Percentiles rank a stretch among this genome's conserved stretches.
Conservation (phyloP, 495 filamentous ascomycete species). For the Penicillium dipodomyicola region DNA sequence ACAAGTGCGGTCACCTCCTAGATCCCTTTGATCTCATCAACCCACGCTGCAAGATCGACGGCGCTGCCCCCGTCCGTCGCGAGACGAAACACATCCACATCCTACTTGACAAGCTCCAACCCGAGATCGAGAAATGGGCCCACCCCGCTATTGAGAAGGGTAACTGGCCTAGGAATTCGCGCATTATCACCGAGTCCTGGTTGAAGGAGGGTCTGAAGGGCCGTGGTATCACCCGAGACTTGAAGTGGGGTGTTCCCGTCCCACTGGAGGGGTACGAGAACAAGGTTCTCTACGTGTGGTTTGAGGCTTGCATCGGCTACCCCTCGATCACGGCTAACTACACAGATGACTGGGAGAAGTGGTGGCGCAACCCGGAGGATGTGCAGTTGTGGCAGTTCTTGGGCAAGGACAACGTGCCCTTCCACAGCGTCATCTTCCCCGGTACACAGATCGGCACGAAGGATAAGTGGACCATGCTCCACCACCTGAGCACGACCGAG, state of each 20-base stretch:
- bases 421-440: constrained; percentile 91
- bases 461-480: constrained; percentile 87
- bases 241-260: constrained; percentile 83
- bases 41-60: constrained; percentile 76
- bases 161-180: constrained; percentile 75
- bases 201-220: constrained; percentile 76
- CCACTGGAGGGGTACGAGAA: constrained; percentile 63
- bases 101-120: constrained; percentile 73
- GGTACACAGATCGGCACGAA: constrained; percentile 78
- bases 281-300: constrained; percentile 97
- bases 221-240: constrained; percentile 86
- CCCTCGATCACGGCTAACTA: constrained; percentile 92
- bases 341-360: constrained; percentile 86
- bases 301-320: constrained; percentile 96
- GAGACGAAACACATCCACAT: constrained; percentile 76
- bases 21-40: constrained; percentile 67
- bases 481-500: constrained; percentile 86
- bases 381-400: constrained; percentile 96
- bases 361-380: constrained; percentile 90
- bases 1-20: constrained; percentile 77
- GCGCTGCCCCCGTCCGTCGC: constrained; percentile 67
- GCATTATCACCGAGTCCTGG: constrained; percentile 71
- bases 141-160: constrained; percentile 56
- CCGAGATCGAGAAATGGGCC: constrained; percentile 69
- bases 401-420: constrained; percentile 96